Evolutionary conservation across 176 grass and related monocot genomes (phyloP).

Genomic region (barley (Hordeum vulgare)): MorexV3_pseudomolecules_assembly NC_058521.1:495242596-495243095

Average conservation of each 20-base stretch:
- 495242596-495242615: neutral
- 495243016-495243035: conserved; percentile 9
- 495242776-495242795: conserved; percentile 16
- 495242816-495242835: conserved; percentile 16
- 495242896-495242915: neutral
- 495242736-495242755: conserved; percentile 12
- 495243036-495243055: conserved; percentile 28
- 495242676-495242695: neutral
- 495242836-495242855: neutral
- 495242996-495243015: conserved; percentile 27
- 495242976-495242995: neutral
- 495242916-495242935: neutral
- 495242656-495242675: neutral
- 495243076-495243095: conserved; percentile 27
- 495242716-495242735: conserved; percentile 12
- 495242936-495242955: neutral
- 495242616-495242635: neutral
- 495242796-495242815: neutral
- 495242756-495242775: neutral
- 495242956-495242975: neutral
- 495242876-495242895: conserved; percentile 15
- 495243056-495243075: conserved; percentile 20
- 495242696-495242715: neutral
- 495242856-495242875: conserved; percentile 16
- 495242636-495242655: neutral